These are phyloP conservation scores for Thyridium curvatum DNA, from an alignment of 2,329 filamentous ascomycete species.

Conservation along the genomic window DNA sequence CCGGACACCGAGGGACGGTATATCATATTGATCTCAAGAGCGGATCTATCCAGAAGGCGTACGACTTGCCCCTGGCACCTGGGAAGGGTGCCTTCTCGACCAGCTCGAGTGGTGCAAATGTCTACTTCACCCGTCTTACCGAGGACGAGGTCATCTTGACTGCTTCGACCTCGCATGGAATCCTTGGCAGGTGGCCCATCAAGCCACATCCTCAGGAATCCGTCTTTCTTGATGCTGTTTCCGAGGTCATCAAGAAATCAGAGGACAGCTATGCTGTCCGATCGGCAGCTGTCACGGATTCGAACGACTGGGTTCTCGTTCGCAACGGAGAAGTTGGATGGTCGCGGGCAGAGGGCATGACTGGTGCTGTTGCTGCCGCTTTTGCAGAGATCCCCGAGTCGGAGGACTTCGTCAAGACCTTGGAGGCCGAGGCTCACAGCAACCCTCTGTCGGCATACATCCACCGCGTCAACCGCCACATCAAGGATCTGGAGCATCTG, in stretches of 20 bases:
- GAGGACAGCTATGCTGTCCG: conserved; percentile 68
- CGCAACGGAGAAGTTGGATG: conserved; percentile 77
- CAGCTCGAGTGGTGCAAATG: conserved; percentile 70
- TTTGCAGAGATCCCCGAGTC: conserved; percentile 73
- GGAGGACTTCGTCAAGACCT: conserved; percentile 69
- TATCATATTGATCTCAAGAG: conserved; percentile 75
- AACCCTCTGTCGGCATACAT: conserved; percentile 77
- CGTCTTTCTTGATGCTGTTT: conserved; percentile 59
- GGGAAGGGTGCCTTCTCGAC: conserved; percentile 72
- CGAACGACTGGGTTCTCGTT: conserved; percentile 73
- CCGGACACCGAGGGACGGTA: conserved; percentile 74
- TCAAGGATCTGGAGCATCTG: conserved; percentile 69
- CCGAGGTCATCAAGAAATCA: conserved; percentile 74
- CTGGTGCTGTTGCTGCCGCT: conserved; percentile 70
- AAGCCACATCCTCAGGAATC: conserved; percentile 34
- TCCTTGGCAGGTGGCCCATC: conserved; percentile 68
- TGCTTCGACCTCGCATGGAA: conserved; percentile 69
- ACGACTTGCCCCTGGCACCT: conserved; percentile 66
- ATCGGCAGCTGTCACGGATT: conserved; percentile 62
- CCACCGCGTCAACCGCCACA: conserved; percentile 77
- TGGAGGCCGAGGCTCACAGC: conserved; percentile 81
- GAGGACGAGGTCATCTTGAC: conserved; percentile 66
- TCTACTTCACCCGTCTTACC: conserved; percentile 83
- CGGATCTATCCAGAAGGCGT: conserved; percentile 66
- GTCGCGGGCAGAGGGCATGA: conserved; percentile 75